These are phyloP conservation scores for Neofusicoccum laricinum DNA, from an alignment of 2,329 filamentous ascomycete genomes.

Conservation along the genomic window DNA sequence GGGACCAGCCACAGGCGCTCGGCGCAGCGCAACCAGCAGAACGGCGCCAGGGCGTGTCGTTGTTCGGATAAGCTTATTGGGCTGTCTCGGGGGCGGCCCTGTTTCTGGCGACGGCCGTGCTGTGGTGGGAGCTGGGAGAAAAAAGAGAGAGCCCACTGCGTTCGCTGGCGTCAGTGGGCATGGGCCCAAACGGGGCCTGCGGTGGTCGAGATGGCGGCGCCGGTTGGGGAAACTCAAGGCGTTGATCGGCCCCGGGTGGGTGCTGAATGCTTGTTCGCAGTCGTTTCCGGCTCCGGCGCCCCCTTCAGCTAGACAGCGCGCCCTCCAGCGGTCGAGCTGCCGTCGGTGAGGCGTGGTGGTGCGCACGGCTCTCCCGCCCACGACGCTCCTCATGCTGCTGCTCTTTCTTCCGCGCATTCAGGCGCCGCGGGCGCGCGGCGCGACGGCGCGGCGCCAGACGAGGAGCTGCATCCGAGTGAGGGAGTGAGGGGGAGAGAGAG, in stretches of 20 bases:
- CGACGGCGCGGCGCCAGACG: neutral
- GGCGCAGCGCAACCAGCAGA: neutral
- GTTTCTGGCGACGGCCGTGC: neutral
- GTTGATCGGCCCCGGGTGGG: conserved; percentile 8
- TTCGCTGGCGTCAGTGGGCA: conserved; percentile 1
- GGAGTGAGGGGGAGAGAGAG: too few species aligned
- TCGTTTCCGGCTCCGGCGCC: neutral
- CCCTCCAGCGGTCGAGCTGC: neutral
- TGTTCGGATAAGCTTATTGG: conserved; percentile 14
- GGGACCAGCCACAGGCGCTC: neutral
- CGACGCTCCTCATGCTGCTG: neutral
- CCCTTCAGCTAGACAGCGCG: conserved; percentile 2
- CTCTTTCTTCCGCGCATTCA: neutral
- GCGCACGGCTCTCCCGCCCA: neutral
- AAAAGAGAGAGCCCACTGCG: conserved; percentile 1
- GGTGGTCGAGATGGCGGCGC: neutral
- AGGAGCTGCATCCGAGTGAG: too few species aligned
- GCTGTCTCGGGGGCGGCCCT: neutral
- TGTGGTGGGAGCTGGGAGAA: neutral
- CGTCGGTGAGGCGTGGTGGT: neutral
- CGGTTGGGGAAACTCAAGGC: conserved; percentile 7
- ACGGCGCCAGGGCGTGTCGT: neutral
- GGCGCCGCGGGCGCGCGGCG: neutral
- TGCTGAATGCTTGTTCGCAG: conserved; percentile 7
- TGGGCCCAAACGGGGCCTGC: neutral